phyloP scores from a whole-genome alignment of 768 basidiomycete species.

The Auriscalpium vulgare region DNA sequence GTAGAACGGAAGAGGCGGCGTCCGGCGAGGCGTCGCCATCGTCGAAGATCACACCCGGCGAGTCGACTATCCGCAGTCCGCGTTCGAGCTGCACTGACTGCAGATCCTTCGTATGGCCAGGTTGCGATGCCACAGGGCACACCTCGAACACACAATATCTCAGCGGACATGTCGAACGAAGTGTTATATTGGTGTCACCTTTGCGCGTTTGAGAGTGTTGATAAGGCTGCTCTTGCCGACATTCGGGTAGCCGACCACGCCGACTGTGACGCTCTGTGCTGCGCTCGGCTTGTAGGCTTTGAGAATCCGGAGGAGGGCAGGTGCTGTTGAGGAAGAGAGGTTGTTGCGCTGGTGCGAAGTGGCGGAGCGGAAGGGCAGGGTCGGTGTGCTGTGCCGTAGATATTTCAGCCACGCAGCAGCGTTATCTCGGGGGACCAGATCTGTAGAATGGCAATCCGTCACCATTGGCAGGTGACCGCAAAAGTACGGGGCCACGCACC shows the following conservation, averaged over 20 bases:
- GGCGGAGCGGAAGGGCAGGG: constrained; percentile 81
- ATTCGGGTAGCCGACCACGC: constrained; percentile 94
- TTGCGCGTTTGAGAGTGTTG: constrained; percentile 83
- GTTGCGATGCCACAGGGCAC: constrained; percentile 91
- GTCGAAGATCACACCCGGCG: constrained; percentile 95
- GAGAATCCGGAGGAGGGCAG: constrained; percentile 69
- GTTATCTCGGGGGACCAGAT: constrained; percentile 83
- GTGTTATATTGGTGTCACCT: constrained; percentile 31
- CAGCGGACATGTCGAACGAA: no score
- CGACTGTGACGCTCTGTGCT: constrained; percentile 69
- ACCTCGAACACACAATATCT: constrained; percentile 33
- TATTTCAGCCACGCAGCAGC: constrained; percentile 87
- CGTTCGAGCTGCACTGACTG: constrained; percentile 91
- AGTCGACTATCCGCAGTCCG: constrained; percentile 87
- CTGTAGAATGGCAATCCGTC: constrained; percentile 31
- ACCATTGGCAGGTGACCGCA: neutral
- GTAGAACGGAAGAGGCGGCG: constrained; percentile 49
- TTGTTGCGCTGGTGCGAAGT: constrained; percentile 74
- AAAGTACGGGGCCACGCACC: constrained; percentile 41
- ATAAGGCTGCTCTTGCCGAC: constrained; percentile 95
- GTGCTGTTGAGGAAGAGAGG: constrained; percentile 71
- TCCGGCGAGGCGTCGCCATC: constrained; percentile 50
- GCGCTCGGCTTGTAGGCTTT: constrained; percentile 72
- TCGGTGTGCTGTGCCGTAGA: constrained; percentile 88
- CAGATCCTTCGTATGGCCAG: constrained; percentile 88